Conservation (phyloP, 441 rosid genomes). For the Capsella rubella region DNA sequence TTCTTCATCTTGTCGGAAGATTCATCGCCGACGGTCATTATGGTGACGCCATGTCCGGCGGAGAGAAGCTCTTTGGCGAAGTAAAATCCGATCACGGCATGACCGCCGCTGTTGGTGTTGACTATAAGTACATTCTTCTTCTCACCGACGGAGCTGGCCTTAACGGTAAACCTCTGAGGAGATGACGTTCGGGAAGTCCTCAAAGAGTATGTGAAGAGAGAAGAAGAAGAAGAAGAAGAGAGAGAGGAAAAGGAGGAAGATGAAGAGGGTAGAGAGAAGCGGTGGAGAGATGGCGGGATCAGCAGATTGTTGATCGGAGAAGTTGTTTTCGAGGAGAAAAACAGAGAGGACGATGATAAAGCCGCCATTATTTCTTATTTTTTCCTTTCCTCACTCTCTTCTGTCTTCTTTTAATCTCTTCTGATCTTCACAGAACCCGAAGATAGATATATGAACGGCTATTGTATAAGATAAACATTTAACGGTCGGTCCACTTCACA, state of each 20-base stretch:
- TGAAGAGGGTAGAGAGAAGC: constrained; percentile 53
- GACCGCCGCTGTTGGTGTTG: constrained; percentile 88
- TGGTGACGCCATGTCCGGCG: constrained; percentile 76
- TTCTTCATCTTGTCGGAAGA: constrained; percentile 91
- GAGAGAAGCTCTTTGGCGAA: constrained; percentile 86
- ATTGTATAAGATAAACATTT: constrained; percentile 31
- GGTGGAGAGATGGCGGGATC: constrained; percentile 66
- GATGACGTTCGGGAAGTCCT: constrained; percentile 38
- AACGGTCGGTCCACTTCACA: constrained; percentile 37
- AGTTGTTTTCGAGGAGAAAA: constrained; percentile 36
- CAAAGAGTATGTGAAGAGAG: constrained; percentile 45
- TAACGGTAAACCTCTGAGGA: constrained; percentile 46
- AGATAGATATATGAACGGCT: constrained; percentile 27
- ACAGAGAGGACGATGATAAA: constrained; percentile 39
- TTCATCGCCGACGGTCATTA: constrained; percentile 85
- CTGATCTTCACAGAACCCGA: constrained; percentile 29
- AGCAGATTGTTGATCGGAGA: constrained; percentile 33
- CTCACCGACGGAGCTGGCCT: constrained; percentile 56
- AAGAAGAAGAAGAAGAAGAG: constrained; percentile 46
- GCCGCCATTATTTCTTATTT: constrained; percentile 32
- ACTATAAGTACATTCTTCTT: constrained; percentile 90
- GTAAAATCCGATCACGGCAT: constrained; percentile 89
- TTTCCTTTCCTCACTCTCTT: not conserved
- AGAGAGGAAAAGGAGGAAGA: constrained; percentile 49
- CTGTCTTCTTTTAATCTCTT: constrained; percentile 2